Conservation (phyloP, 441 rosid species). For the Gossypium trilobum region DNA sequence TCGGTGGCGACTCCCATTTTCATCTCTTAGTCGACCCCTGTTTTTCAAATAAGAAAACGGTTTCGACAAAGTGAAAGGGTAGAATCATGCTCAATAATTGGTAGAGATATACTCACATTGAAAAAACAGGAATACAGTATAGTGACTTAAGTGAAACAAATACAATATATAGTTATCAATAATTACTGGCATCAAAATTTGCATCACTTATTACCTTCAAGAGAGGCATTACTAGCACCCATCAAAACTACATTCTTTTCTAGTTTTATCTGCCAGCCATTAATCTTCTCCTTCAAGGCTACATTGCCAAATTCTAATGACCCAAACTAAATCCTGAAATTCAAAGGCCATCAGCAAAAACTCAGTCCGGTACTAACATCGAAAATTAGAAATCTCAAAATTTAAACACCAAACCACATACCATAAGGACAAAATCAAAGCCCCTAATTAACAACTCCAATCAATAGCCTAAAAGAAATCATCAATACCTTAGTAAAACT, state of each 20-base stretch:
- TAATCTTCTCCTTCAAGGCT: constrained; percentile 97
- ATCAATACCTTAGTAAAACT: no score
- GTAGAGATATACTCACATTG: not conserved
- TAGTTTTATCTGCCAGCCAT: constrained; percentile 94
- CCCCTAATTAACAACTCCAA: no score
- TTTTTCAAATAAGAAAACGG: no score
- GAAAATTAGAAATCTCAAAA: no score
- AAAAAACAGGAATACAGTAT: not conserved
- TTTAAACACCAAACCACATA: no score
- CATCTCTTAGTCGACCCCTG: no score
- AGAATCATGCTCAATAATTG: not conserved
- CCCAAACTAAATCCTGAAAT: constrained; percentile 19
- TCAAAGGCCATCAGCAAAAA: constrained; percentile 15
- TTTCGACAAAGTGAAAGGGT: not conserved
- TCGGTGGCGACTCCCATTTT: no score
- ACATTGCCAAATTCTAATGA: constrained; percentile 69
- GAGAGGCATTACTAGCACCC: constrained; percentile 70
- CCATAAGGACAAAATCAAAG: no score
- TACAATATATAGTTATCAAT: constrained; percentile 79
- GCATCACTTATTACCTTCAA: constrained; percentile 49
- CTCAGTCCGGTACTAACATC: no score
- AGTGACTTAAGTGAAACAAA: constrained; percentile 21
- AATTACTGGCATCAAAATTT: constrained; percentile 71
- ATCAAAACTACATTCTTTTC: constrained; percentile 72
- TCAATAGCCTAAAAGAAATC: no score